phyloP scores from a whole-genome alignment of 2,329 filamentous ascomycete genomes.

The Penicillium sclerotiorum region DNA sequence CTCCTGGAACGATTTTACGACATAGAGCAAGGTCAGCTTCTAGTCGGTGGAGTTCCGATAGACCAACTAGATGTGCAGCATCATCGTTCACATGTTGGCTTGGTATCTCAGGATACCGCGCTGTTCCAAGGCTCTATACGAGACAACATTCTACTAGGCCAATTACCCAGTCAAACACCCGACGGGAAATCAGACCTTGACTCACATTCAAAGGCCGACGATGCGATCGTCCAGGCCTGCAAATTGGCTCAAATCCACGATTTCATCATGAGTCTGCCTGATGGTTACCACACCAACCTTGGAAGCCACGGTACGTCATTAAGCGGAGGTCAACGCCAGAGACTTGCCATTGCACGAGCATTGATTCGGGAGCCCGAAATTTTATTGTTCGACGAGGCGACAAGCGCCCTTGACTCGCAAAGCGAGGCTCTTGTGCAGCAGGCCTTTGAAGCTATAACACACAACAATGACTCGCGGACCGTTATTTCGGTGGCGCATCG shows the following conservation, averaged over 20 bases:
- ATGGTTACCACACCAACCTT: slow-evolving; percentile 53
- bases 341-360: slow-evolving; percentile 59
- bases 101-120: not conserved
- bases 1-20: not conserved
- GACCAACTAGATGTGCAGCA: not conserved
- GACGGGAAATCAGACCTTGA: no score
- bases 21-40: not conserved
- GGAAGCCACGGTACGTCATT: slow-evolving; percentile 54
- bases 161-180: no score
- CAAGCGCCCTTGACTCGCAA: not conserved
- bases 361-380: slow-evolving; percentile 56
- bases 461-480: not conserved
- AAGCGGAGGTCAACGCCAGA: slow-evolving; percentile 59
- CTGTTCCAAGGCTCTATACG: no score
- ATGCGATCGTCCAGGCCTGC: slow-evolving; percentile 43
- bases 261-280: slow-evolving; percentile 56
- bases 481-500: not conserved
- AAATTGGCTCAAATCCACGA: slow-evolving; percentile 49
- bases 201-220: no score
- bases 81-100: not conserved
- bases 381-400: slow-evolving; percentile 30
- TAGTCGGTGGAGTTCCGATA: not conserved
- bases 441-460: not conserved
- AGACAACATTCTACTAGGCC: no score
- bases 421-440: not conserved